These are phyloP conservation scores for Zasmidium angulare DNA, from an alignment of 2,329 filamentous ascomycete species.

Conservation along the genomic window DNA sequence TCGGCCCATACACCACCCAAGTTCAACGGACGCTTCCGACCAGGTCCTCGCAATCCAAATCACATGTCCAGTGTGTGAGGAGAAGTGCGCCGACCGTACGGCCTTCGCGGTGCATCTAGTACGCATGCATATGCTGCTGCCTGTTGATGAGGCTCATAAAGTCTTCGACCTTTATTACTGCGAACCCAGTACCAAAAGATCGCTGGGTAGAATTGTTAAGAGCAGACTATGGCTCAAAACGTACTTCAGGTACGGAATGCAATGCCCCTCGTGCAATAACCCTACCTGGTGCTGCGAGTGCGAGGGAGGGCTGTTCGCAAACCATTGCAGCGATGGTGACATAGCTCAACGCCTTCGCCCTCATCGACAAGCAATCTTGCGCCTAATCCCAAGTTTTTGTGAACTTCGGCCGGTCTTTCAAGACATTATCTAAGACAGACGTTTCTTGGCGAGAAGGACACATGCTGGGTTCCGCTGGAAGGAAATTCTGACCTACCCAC, in stretches of 20 bases:
- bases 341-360: background rate
- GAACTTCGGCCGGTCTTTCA: background rate
- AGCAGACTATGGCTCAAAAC: no score
- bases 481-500: no score
- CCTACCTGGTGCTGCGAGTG: no score
- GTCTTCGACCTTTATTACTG: background rate
- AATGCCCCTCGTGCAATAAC: no score
- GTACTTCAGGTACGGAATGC: no score
- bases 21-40: background rate
- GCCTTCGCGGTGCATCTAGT: background rate
- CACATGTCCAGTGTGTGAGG: background rate
- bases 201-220: no score
- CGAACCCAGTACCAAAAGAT: background rate
- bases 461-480: no score
- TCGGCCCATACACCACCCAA: no score
- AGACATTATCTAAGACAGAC: background rate
- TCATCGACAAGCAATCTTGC: background rate
- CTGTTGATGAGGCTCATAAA: background rate
- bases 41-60: background rate
- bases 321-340: background rate
- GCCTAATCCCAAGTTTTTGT: background rate
- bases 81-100: background rate
- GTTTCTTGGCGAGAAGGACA: no score
- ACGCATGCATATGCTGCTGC: background rate
- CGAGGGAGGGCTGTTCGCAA: no score